A percentile compares a stretch with the other conserved stretches of the same genome.
These are phyloP conservation scores for Aureobasidium sp. DNA, from an alignment of 2,329 filamentous ascomycete species.

Conservation along the genomic window DNA sequence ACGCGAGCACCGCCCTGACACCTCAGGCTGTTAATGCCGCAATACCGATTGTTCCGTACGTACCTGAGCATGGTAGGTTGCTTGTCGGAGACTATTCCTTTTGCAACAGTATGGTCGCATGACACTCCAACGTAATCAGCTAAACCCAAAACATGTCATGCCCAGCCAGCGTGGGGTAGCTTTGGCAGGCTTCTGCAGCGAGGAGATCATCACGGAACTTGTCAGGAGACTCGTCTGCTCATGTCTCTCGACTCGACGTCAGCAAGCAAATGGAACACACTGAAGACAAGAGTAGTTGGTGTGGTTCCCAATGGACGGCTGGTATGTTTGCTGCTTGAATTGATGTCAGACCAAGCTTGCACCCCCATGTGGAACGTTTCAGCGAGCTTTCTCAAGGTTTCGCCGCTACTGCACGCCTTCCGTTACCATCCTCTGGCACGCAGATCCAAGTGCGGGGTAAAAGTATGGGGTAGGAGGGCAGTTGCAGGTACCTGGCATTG, in stretches of 20 bases:
- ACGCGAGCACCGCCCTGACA: neutral
- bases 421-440: constrained; percentile 2
- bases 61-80: neutral
- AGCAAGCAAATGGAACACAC: neutral
- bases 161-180: constrained; percentile 4
- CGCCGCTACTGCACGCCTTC: constrained; percentile 13
- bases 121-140: constrained; percentile 9
- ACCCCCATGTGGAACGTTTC: constrained; percentile 5
- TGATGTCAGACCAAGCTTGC: neutral
- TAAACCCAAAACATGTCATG: constrained; percentile 9
- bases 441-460: constrained; percentile 15
- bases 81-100: neutral
- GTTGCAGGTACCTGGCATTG: constrained; percentile 10
- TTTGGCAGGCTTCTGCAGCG: neutral
- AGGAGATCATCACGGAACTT: constrained; percentile 9
- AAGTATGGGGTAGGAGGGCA: constrained; percentile 8
- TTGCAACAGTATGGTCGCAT: constrained; percentile 11
- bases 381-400: constrained; percentile 14
- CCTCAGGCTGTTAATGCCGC: constrained; percentile 6
- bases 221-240: constrained; percentile 4
- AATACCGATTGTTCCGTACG: neutral
- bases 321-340: neutral
- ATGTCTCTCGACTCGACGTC: neutral
- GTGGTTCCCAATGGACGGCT: neutral
- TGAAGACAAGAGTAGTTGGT: neutral